Conservation (phyloP, 495 filamentous ascomycete species). For the Copromyces sp. region DNA sequence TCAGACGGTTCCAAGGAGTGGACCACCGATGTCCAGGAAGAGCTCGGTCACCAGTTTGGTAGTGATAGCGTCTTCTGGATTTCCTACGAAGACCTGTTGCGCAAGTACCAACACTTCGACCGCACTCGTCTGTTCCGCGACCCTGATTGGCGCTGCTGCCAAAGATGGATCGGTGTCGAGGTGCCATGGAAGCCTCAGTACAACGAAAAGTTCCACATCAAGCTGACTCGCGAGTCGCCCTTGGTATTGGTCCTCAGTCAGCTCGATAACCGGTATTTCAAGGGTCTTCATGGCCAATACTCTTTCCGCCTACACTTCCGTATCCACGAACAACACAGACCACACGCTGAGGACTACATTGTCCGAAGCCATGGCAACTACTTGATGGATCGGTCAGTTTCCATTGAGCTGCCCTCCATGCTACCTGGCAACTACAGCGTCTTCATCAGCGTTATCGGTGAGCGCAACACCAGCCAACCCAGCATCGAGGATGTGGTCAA, state of each 20-base stretch:
- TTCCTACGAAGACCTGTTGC: conserved; percentile 70
- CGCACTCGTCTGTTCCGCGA: conserved; percentile 81
- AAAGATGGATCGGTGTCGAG: conserved; percentile 78
- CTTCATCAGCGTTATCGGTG: conserved; percentile 70
- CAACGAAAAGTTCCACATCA: conserved; percentile 75
- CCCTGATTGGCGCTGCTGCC: conserved; percentile 68
- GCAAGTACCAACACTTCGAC: conserved; percentile 76
- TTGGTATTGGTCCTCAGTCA: conserved; percentile 79
- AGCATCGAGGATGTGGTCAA: conserved; percentile 66
- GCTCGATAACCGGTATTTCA: conserved; percentile 81
- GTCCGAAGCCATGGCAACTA: conserved; percentile 74
- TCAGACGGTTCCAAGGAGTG: conserved; percentile 91
- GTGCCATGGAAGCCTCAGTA: conserved; percentile 87
- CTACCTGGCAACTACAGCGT: conserved; percentile 75
- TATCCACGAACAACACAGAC: conserved; percentile 55
- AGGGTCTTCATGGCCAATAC: conserved; percentile 74
- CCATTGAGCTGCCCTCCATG: conserved; percentile 43
- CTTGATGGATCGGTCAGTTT: conserved; percentile 39
- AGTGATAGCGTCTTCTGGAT: conserved; percentile 75
- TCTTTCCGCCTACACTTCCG: conserved; percentile 76
- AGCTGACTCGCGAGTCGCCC: conserved; percentile 56
- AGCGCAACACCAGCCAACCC: conserved; percentile 38
- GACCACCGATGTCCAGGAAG: conserved; percentile 77
- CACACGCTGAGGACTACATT: conserved; percentile 75
- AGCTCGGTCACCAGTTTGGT: conserved; percentile 78